Evolutionary conservation across 768 basidiomycete species (phyloP), one percentile per base, ranked within the genome.

Genomic region (Atractiella rhizophila): DNA sequence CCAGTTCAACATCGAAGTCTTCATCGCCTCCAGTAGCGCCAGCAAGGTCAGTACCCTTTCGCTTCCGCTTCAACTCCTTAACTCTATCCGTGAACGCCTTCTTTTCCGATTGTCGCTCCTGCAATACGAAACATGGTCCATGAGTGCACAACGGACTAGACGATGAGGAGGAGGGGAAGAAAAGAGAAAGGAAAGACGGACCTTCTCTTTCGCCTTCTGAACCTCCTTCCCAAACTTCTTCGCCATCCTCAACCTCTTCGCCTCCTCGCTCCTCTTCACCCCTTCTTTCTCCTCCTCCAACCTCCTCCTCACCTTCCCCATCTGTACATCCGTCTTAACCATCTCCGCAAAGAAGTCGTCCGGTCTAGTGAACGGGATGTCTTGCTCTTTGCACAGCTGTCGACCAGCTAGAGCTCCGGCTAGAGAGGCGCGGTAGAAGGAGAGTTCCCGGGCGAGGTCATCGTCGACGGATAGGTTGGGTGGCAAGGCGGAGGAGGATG

Each of bases 161-260:
- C n/a, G n/a, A n/a, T n/a, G n/a, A n/a, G n/a, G n/a, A n/a, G n/a
- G n/a, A n/a, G n/a, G n/a, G n/a, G n/a, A n/a, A n/a, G n/a, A n/a
- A n/a, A n/a, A n/a, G n/a, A n/a, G n/a, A n/a, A n/a, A n/a, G n/a
- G n/a, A n/a, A n/a, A n/a, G n/a, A n/a, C n/a, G n/a, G n/a, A n/a
- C n/a, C n/a, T n/a, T n/a, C n/a, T n/a, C n/a, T 59, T 85, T 85
- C 64, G 94, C 86, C 28, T 79, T 60, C 60, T 98, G 91, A 10
- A 96, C 82, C 59, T 94, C 81, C 59, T 96, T 98, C 20, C 88
- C 88, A 54, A 81, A 91, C 65, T 94, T 96, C 66, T 96, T 94
- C 41, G 82, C 76, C 53, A 91, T 78, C 34, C 91, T 68, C 59
- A 94, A 80, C 51, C 74, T 76, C 49, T 77, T 70, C 54, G 82